Conservation (phyloP, 2,329 filamentous ascomycete species). For the Verticillium zaregamsianum region DNA sequence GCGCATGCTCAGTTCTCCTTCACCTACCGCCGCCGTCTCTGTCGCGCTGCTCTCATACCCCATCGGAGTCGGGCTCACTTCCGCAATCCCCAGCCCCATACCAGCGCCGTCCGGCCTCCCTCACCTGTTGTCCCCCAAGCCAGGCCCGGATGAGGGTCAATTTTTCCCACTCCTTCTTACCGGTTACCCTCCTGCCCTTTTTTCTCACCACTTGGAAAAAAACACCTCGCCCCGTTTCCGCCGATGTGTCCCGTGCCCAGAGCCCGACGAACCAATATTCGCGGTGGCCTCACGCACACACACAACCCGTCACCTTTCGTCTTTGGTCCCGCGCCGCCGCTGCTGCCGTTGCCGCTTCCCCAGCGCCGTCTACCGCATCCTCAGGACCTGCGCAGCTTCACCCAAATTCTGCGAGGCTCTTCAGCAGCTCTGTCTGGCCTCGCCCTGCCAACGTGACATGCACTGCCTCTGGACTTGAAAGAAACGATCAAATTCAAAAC, state of each 20-base stretch:
- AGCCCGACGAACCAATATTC: neutral
- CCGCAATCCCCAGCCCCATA: slow-evolving; percentile 6
- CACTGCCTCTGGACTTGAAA: neutral
- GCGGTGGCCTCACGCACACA: neutral
- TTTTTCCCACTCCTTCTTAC: neutral
- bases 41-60: neutral
- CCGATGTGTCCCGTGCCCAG: neutral
- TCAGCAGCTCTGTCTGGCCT: neutral
- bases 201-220: neutral
- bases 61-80: slow-evolving; percentile 7
- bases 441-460: neutral
- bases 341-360: neutral
- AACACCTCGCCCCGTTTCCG: neutral
- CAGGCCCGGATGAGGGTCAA: neutral
- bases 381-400: neutral
- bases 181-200: neutral
- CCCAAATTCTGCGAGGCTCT: neutral
- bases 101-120: neutral
- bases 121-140: neutral
- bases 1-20: neutral
- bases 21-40: neutral
- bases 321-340: neutral
- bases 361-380: neutral
- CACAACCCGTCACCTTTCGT: neutral
- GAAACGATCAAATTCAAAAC: neutral